Evolutionary conservation across 495 filamentous ascomycete genomes (phyloP), one percentile per base, ranked within the genome.

Genomic region (Barbatosphaeria neglecta): DNA sequence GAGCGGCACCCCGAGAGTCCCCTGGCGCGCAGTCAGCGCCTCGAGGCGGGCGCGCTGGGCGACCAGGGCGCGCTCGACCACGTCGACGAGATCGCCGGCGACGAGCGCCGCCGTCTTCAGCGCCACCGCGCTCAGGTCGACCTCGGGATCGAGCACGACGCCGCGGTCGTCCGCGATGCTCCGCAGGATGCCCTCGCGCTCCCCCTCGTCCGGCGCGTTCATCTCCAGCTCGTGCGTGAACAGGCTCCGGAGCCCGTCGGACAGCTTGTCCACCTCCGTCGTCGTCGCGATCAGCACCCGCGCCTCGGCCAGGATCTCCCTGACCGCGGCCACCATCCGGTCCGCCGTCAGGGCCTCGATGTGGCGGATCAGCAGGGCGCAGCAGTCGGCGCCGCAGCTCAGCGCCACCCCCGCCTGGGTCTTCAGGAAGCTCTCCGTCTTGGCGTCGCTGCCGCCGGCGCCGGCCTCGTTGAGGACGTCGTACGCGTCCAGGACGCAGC

Each of bases 151-250:
- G 1, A 95, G 63, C 17, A 75, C 73, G 19, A 95, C 71, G 22
- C 83, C 79, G 27, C 80, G 75, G 42, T 87, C 82, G 39, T 83
- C 75, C 27, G 96, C 72, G 23, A 94, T 83, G 50, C 80, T 79
- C 19, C 75, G 72, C 4, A 98, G 65, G 33, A 95, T 86, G 11
- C 85, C 89, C 67, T 95, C 87, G 59, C 92, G 73, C 59, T 97
- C 93, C 16, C 79, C 82, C 59, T 98, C 92, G 55, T 96, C 90
- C 0, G 92, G 92, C 0, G 92, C 93, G 46, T 70, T 76, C 73
- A 97, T 84, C 62, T 97, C 93, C 41, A 98, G 77, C 63, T 98
- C 92, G 48, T 98, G 93, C 0, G 86, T 95, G 63, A 98, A 96
- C 15, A 97, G 73, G 18, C 86, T 85, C 31, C 92, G 77, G 17